Base-by-base conservation (phyloP, 306 rosid species). In the Sindora glabra region DNA sequence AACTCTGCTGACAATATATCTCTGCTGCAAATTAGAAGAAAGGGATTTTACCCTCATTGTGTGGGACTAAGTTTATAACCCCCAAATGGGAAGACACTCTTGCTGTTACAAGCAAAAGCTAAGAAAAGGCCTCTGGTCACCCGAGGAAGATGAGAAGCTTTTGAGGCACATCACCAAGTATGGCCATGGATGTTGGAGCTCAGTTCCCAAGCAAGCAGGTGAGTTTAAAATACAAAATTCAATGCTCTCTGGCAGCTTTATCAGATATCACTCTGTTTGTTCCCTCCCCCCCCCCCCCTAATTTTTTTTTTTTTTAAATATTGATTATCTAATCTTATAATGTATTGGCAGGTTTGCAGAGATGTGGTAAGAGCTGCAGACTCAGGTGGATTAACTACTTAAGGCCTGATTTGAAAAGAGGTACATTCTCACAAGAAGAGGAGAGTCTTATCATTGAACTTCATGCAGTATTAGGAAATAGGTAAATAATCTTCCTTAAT, bases 141-240 rank as follows among this genome's bases (percentile, higher is more conserved):
- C 86, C 6, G 86, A 81, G 13, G 86, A 81, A 64, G 86, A 81
- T 63, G 86, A 81, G 51, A 81, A 81, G 66, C 86, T 81, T 59
- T 19, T 74, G 17, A 81, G 61, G 22, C 86, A 81, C 70, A 67
- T 81, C 2, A 77, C 76, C 7, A 67, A 74, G 41, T 63, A 67
- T 5, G 86, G 86, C 33, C 86, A 81, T 73, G 83, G 86, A 45
- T 77, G 86, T 48, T 81, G 86, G 86, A 81, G 86, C 39, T 77
- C 86, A 23, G 86, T 81, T 48, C 86, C 86, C 47, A 81, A 81
- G 58, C 86, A 77, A 81, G 86, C 86, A 48, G 86, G 86, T 80
- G n/a, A 58, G 3, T 8, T 24, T 18, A 60, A 70, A n/a, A n/a
- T n/a, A n/a, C n/a, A n/a, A n/a, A n/a, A n/a, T n/a, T n/a, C n/a